phyloP scores from a whole-genome alignment of 2,329 filamentous ascomycete species.

The Exutisphaerella laricina region DNA sequence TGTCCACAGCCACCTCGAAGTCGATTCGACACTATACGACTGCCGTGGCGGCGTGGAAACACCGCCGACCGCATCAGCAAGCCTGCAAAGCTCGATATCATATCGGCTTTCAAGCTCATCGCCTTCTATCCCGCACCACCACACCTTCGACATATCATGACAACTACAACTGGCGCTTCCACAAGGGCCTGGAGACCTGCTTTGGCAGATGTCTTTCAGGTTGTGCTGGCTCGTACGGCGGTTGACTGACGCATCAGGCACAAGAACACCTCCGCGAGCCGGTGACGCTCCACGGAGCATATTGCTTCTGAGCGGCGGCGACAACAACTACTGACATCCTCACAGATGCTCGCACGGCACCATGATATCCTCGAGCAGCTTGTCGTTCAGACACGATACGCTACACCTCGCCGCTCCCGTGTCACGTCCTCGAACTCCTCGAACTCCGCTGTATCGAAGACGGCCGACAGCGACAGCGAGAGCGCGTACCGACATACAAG shows the following conservation, averaged over 20 bases:
- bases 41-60: conserved; percentile 1
- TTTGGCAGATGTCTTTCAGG: neutral
- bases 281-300: neutral
- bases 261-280: conserved; percentile 3
- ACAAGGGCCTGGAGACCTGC: neutral
- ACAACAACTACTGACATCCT: neutral
- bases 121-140: neutral
- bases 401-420: neutral
- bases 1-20: too few relatives aligned
- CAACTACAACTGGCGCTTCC: neutral
- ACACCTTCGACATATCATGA: neutral
- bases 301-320: neutral
- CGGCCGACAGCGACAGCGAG: neutral
- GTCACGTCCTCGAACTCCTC: neutral
- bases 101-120: too few relatives aligned
- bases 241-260: neutral
- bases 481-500: neutral
- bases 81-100: neutral
- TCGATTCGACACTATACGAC: too few relatives aligned
- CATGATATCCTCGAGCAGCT: neutral
- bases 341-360: neutral
- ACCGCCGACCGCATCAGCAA: neutral
- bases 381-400: neutral
- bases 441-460: neutral
- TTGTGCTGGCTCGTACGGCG: neutral